These are phyloP conservation scores for Potentilla sterilis DNA, from an alignment of 306 rosid species.

Conservation along the genomic window DNA sequence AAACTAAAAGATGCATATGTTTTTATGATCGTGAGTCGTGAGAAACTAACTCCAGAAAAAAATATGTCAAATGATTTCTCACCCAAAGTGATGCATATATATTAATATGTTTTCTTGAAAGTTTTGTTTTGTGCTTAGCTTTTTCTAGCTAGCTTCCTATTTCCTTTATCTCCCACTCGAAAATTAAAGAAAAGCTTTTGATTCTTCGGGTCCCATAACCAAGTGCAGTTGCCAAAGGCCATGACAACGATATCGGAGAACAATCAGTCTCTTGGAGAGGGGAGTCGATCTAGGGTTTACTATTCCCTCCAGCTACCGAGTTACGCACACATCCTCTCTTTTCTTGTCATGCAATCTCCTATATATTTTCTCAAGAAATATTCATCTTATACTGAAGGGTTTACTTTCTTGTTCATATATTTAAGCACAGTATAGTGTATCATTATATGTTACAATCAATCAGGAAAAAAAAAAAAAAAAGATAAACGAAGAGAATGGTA, in stretches of 20 bases:
- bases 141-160: conserved; percentile 7
- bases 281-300: conserved; percentile 3
- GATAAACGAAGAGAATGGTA: neutral
- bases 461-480: too few species aligned
- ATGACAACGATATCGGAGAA: conserved; percentile 5
- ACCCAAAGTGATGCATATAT: too few species aligned
- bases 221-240: conserved; percentile 21
- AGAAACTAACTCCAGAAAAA: too few species aligned
- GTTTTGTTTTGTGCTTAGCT: neutral
- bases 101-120: too few species aligned
- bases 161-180: conserved; percentile 32
- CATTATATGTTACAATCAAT: neutral
- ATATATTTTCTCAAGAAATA: neutral
- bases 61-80: too few species aligned
- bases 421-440: neutral
- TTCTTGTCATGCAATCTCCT: too few species aligned
- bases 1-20: too few species aligned
- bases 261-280: neutral
- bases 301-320: neutral
- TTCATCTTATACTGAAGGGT: neutral
- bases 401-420: neutral
- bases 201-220: conserved; percentile 35
- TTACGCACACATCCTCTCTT: neutral
- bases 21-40: too few species aligned
- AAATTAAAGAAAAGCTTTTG: conserved; percentile 20